Evolutionary conservation across 768 basidiomycete species (phyloP).

Genomic region (Boletales sp.): DNA sequence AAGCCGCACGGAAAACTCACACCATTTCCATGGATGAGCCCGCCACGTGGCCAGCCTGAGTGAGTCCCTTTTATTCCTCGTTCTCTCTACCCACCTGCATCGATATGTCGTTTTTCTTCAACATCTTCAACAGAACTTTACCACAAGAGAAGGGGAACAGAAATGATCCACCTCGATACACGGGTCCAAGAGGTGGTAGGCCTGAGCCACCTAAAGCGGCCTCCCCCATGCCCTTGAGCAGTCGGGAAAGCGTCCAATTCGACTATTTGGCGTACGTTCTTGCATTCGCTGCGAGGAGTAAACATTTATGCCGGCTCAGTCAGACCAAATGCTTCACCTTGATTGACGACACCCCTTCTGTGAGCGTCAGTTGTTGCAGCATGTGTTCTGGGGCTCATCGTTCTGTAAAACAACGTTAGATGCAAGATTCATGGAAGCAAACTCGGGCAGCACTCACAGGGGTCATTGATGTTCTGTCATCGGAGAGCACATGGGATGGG

Average conservation of each 20-base stretch:
- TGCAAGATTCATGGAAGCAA: constrained; percentile 20
- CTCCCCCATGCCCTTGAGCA: constrained; percentile 4
- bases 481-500: constrained; percentile 14
- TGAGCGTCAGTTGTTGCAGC: neutral
- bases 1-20: neutral
- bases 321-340: constrained; percentile 19
- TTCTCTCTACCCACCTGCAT: neutral
- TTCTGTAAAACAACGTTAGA: constrained; percentile 4
- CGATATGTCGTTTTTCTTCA: neutral
- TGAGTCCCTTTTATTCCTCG: constrained; percentile 4
- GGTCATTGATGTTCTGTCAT: constrained; percentile 8
- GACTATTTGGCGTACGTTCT: constrained; percentile 15
- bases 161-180: constrained; percentile 13
- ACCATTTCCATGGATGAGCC: constrained; percentile 6
- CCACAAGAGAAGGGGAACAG: neutral
- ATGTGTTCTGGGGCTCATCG: neutral
- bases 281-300: neutral
- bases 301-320: constrained; percentile 8
- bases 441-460: constrained; percentile 17
- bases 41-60: constrained; percentile 1
- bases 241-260: constrained; percentile 15
- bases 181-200: constrained; percentile 10
- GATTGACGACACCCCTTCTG: constrained; percentile 21
- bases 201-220: constrained; percentile 7
- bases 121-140: neutral